These are phyloP conservation scores for Boletus rex-veris DNA, from an alignment of 768 basidiomycete species.

Conservation along the genomic window DNA sequence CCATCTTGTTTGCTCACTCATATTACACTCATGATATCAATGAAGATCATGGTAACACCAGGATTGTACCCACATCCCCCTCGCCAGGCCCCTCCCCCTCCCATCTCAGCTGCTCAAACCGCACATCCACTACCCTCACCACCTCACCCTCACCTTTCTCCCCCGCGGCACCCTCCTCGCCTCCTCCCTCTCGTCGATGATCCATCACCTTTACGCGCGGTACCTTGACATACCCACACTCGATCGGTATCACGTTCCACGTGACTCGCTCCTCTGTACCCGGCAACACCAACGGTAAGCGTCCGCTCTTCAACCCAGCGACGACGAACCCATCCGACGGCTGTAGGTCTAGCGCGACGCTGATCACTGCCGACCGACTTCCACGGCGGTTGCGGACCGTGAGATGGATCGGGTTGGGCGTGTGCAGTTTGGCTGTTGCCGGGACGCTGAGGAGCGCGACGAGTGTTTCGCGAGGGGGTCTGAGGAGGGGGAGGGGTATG, in stretches of 20 bases:
- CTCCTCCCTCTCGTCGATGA: constrained; percentile 39
- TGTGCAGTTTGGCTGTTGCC: constrained; percentile 60
- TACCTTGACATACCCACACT: constrained; percentile 63
- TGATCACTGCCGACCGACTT: constrained; percentile 62
- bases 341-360: constrained; percentile 71
- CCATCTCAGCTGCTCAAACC: constrained; percentile 35
- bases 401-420: constrained; percentile 51
- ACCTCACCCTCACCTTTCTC: constrained; percentile 42
- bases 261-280: constrained; percentile 60
- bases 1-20: too few species aligned
- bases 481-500: constrained; percentile 59
- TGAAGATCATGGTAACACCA: constrained; percentile 12
- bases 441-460: constrained; percentile 66
- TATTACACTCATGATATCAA: too few species aligned
- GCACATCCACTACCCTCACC: constrained; percentile 53
- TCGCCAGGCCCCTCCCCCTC: not conserved
- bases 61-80: constrained; percentile 1
- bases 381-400: constrained; percentile 65
- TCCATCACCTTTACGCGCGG: constrained; percentile 61
- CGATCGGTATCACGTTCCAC: constrained; percentile 72
- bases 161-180: constrained; percentile 21
- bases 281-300: constrained; percentile 70
- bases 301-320: constrained; percentile 65
- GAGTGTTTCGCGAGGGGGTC: constrained; percentile 58
- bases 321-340: constrained; percentile 73